Evolutionary conservation across 2,329 filamentous ascomycete species (phyloP).

Genomic region (Aspergillus piperis): DNA sequence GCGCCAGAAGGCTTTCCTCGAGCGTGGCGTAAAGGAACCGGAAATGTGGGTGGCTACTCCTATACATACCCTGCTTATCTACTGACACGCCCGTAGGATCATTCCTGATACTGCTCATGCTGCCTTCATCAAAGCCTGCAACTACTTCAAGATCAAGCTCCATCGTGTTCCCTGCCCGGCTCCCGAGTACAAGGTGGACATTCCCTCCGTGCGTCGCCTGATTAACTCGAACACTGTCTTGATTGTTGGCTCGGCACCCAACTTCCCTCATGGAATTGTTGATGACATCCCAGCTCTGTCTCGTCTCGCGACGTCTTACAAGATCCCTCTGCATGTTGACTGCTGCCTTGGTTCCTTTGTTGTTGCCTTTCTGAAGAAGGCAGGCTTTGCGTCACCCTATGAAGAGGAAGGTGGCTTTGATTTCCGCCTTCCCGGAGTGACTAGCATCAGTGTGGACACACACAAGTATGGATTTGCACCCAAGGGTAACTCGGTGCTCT

Average conservation of each 20-base stretch:
- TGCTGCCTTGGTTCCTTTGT: conserved; percentile 97
- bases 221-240: conserved; percentile 94
- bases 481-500: conserved; percentile 90
- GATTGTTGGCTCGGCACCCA: conserved; percentile 91
- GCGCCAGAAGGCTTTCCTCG: conserved; percentile 80
- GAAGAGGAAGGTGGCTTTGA: conserved; percentile 80
- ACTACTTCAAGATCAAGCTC: conserved; percentile 96
- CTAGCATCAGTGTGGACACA: conserved; percentile 93
- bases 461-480: conserved; percentile 99
- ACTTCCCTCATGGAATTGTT: conserved; percentile 97
- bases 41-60: conserved; percentile 70
- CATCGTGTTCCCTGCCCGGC: conserved; percentile 86
- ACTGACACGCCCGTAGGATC: conserved; percentile 61
- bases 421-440: conserved; percentile 91
- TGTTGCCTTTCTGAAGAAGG: conserved; percentile 84
- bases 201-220: conserved; percentile 74
- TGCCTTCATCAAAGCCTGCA: conserved; percentile 90
- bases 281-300: conserved; percentile 89
- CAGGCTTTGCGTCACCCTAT: conserved; percentile 69
- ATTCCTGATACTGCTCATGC: conserved; percentile 93
- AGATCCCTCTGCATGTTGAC: conserved; percentile 89
- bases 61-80: not conserved
- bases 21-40: conserved; percentile 85
- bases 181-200: conserved; percentile 80
- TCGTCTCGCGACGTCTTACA: conserved; percentile 74